These are phyloP conservation scores for Bacterosira constricta DNA, from an alignment of 108 stramenopile species.

Conservation along the genomic window DNA sequence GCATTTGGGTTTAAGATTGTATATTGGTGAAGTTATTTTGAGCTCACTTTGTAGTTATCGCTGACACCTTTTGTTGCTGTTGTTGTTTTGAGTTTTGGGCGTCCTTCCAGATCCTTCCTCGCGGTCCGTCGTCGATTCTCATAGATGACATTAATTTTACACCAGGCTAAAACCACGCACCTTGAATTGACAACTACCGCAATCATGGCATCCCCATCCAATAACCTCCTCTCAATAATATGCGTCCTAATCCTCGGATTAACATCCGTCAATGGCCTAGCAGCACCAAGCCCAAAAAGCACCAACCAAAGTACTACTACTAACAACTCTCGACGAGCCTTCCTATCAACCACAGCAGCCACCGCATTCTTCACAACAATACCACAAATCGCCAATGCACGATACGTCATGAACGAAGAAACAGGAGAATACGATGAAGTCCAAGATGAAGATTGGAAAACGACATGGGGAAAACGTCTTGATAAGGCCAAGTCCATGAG, in stretches of 20 bases:
- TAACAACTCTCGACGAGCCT: slow-evolving; percentile 13
- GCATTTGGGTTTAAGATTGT: too few species aligned
- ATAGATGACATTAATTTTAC: too few species aligned
- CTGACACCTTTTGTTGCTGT: too few species aligned
- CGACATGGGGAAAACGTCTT: slow-evolving; percentile 58
- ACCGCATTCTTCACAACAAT: slow-evolving; percentile 7
- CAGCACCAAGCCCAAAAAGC: not conserved
- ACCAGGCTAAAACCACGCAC: too few species aligned
- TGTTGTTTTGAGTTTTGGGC: too few species aligned
- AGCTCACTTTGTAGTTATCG: too few species aligned
- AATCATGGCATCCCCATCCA: not conserved
- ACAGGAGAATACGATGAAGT: slow-evolving; percentile 71
- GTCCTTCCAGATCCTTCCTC: too few species aligned
- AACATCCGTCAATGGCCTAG: not conserved
- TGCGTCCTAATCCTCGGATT: not conserved
- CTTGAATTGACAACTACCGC: too few species aligned
- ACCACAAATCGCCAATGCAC: slow-evolving; percentile 23
- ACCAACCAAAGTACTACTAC: not conserved
- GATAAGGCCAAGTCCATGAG: slow-evolving; percentile 59
- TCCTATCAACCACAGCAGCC: slow-evolving; percentile 17
- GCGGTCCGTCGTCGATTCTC: too few species aligned
- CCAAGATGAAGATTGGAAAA: slow-evolving; percentile 61
- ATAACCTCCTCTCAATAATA: not conserved
- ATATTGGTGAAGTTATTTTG: too few species aligned
- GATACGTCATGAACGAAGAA: slow-evolving; percentile 61